These are phyloP conservation scores for Knufia petricola DNA, from an alignment of 2,329 filamentous ascomycete species.

Conservation along the genomic window DNA sequence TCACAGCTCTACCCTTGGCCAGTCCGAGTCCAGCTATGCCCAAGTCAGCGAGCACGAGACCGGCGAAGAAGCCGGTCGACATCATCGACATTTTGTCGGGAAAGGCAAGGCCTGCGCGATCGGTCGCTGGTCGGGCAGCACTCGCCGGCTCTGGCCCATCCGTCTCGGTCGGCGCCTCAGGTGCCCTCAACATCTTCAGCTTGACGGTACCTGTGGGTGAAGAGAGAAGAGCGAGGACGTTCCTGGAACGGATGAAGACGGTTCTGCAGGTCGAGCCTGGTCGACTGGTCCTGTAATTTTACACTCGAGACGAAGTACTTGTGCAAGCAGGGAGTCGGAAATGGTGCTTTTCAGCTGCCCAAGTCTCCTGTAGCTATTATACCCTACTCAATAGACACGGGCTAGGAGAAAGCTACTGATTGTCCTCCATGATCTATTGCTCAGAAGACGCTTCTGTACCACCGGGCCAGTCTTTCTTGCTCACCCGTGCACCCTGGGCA, in stretches of 20 bases:
- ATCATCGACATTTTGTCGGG: slow-evolving; percentile 72
- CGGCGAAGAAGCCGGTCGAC: slow-evolving; percentile 49
- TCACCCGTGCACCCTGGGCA: too few species aligned
- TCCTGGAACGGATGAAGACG: slow-evolving; percentile 76
- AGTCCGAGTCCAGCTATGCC: slow-evolving; percentile 13
- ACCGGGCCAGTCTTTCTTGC: too few species aligned
- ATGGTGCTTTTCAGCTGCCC: too few species aligned
- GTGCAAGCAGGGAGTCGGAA: not conserved
- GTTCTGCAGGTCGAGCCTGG: slow-evolving; percentile 74
- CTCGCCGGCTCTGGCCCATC: slow-evolving; percentile 12
- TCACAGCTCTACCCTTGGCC: slow-evolving; percentile 46
- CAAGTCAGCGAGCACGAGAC: slow-evolving; percentile 12
- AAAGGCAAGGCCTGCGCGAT: slow-evolving; percentile 29
- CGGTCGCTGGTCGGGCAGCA: slow-evolving; percentile 22
- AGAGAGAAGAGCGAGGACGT: slow-evolving; percentile 68
- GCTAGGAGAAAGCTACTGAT: not conserved
- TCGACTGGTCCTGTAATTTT: slow-evolving; percentile 50
- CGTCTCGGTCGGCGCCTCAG: slow-evolving; percentile 28
- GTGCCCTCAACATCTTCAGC: slow-evolving; percentile 67
- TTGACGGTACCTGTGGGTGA: slow-evolving; percentile 70
- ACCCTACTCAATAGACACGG: not conserved
- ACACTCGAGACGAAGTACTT: not conserved
- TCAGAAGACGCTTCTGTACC: too few species aligned
- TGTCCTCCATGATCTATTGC: too few species aligned
- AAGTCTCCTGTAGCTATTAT: not conserved